Evolutionary conservation across 2,329 filamentous ascomycete species (phyloP).

Genomic region (Claviceps lovelessii): DNA sequence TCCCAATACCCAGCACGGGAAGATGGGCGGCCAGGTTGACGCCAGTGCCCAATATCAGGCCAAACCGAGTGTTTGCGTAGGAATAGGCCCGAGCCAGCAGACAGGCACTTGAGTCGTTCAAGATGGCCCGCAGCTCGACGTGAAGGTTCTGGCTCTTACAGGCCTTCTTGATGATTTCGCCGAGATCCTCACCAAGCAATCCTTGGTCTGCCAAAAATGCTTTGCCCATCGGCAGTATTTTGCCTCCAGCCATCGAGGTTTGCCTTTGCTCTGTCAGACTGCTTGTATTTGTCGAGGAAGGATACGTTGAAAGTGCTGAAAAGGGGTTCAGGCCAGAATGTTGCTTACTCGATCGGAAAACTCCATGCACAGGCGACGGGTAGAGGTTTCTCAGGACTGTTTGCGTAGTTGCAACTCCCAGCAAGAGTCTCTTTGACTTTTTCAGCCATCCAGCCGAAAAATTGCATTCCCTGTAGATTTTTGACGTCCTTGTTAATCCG

Average conservation of each 20-base stretch:
- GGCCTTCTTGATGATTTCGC: slow-evolving; percentile 40
- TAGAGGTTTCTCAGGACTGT: slow-evolving; percentile 29
- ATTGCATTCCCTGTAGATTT: slow-evolving; percentile 40
- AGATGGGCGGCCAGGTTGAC: slow-evolving; percentile 52
- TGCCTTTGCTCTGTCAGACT: slow-evolving; percentile 31
- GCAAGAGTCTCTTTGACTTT: slow-evolving; percentile 43
- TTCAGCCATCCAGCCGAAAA: slow-evolving; percentile 56
- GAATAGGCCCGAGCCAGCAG: slow-evolving; percentile 50
- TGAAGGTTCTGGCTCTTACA: slow-evolving; percentile 36
- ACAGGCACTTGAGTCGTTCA: slow-evolving; percentile 55
- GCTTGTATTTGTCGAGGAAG: background rate
- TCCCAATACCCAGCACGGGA: slow-evolving; percentile 40
- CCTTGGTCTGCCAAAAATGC: slow-evolving; percentile 46
- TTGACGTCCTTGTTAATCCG: slow-evolving; percentile 43
- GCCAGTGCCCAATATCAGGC: slow-evolving; percentile 53
- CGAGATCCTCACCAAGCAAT: slow-evolving; percentile 44
- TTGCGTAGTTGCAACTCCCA: slow-evolving; percentile 24
- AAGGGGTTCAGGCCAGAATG: slow-evolving; percentile 6
- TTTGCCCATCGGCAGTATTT: slow-evolving; percentile 50
- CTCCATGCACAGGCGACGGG: slow-evolving; percentile 53
- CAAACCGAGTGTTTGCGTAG: slow-evolving; percentile 44
- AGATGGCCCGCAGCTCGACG: slow-evolving; percentile 44
- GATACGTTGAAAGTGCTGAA: background rate
- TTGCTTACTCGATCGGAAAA: slow-evolving; percentile 54
- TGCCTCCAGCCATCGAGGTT: slow-evolving; percentile 46